Base-by-base conservation (phyloP, 2,329 filamentous ascomycete genomes). In the Fusarium paranaense region DNA sequence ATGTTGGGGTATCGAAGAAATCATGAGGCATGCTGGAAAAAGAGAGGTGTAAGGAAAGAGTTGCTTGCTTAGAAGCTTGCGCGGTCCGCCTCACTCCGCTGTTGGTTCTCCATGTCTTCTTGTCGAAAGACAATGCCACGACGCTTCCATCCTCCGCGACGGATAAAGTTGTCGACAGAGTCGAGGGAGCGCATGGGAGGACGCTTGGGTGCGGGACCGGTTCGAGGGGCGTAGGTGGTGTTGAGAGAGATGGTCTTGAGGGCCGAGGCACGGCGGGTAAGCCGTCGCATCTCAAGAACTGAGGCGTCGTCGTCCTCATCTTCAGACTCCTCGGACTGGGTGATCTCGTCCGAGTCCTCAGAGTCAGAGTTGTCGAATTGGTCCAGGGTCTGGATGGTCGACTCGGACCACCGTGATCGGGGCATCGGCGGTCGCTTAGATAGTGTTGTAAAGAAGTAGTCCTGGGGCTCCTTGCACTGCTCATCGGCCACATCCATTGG, bases 71-170 rank as follows among this genome's bases (percentile, higher is more conserved):
- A 78, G 59, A 67, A 78, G 70, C 77, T 78, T 35, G 74, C 74
- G 54, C 77, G 73, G 47, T 78, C 74, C 54, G 56, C 50, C 10
- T 75, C 66, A 56, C 35, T 45, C 45, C 69, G 69, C 32, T 64
- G 56, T 22, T 64, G 56, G 42, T 59, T 60, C 33, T 82, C 81
- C 20, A 83, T 74, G 37, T 83, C 82, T 32, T 83, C 78, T 35
- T 78, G 71, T 64, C 82, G 77, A 66, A 86, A 85, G 78, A 85
- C 79, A 47, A 86, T 81, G 59, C 83, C 84, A 14, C 83, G 79
- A 64, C 84, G 79, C 80, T 86, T 86, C 84, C 84, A 86, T 37
- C 84, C 83, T 40, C 83, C 83, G 18, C 83, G 82, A 79, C 84
- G 84, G 72, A 84, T 80, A 38, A 84, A 83, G 73, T 85, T 79